These are phyloP conservation scores for Pyracantha coccinea DNA, from an alignment of 331 rosid species.

Conservation along the genomic window DNA sequence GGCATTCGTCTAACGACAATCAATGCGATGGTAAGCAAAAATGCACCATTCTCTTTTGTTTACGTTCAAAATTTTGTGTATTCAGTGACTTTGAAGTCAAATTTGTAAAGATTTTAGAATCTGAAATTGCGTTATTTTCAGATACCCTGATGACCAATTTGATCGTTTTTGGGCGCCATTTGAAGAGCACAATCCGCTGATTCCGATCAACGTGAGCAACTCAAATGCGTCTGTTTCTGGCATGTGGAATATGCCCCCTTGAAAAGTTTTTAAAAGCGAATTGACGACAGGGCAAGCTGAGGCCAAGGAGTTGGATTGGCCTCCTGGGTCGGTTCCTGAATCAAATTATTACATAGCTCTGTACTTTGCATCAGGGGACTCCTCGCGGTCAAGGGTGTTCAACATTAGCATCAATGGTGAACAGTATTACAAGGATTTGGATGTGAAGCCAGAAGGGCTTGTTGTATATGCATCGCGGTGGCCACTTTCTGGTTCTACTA, in stretches of 20 bases:
- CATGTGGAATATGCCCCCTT: conserved; percentile 86
- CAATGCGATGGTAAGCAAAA: not conserved
- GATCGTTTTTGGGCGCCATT: conserved; percentile 74
- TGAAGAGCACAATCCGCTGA: conserved; percentile 16
- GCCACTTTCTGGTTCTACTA: conserved; percentile 74
- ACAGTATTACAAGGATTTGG: conserved; percentile 44
- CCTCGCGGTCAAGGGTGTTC: conserved; percentile 41
- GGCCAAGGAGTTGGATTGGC: conserved; percentile 61
- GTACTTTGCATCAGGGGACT: conserved; percentile 54
- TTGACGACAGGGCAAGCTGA: conserved; percentile 34
- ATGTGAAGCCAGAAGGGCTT: conserved; percentile 48
- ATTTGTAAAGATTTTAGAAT: not conserved
- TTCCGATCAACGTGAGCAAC: conserved; percentile 27
- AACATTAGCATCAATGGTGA: conserved; percentile 49
- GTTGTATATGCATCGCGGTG: conserved; percentile 67
- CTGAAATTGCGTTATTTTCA: conserved; percentile 6
- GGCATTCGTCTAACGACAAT: not conserved
- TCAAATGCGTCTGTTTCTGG: conserved; percentile 55
- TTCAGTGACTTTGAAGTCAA: not conserved
- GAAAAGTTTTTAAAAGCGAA: conserved; percentile 49
- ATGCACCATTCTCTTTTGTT: not conserved
- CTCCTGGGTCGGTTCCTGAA: conserved; percentile 36
- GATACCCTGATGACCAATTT: conserved; percentile 83
- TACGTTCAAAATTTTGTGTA: not conserved
- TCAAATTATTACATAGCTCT: conserved; percentile 63